phyloP scores from a whole-genome alignment of 345 rosid genomes.

The Bruguiera parviflora region DNA sequence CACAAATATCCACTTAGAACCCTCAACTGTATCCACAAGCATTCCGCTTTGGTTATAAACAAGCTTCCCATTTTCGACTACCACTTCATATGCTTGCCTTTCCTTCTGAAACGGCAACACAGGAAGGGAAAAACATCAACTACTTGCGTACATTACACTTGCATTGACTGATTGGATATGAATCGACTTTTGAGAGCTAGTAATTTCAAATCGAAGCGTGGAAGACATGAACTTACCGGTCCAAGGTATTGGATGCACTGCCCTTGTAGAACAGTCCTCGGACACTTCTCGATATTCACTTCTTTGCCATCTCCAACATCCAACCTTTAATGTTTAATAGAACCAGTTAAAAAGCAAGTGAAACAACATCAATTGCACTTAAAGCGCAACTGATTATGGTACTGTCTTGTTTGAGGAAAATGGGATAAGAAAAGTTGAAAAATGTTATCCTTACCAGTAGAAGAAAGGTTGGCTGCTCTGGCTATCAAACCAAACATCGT shows the following conservation, averaged over 20 bases:
- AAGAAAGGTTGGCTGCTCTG: conserved; percentile 65
- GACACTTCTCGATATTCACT: conserved; percentile 42
- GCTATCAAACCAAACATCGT: conserved; percentile 55
- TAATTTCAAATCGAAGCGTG: too few species aligned
- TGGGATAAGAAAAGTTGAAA: neutral
- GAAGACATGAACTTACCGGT: conserved; percentile 37
- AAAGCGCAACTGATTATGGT: neutral
- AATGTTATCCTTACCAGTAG: conserved; percentile 45
- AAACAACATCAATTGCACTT: neutral
- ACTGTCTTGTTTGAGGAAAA: neutral
- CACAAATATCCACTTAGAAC: conserved; percentile 66
- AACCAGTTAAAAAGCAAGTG: neutral
- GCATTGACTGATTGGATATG: neutral
- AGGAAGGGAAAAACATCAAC: neutral
- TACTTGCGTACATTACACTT: too few species aligned
- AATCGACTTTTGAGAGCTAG: neutral
- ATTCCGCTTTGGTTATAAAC: conserved; percentile 31
- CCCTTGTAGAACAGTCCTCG: conserved; percentile 37
- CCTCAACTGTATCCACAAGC: conserved; percentile 39
- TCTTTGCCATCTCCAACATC: conserved; percentile 69
- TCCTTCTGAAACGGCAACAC: conserved; percentile 37
- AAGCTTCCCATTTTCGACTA: conserved; percentile 51
- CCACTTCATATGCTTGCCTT: conserved; percentile 53
- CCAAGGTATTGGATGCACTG: conserved; percentile 66
- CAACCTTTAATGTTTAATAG: conserved; percentile 39